Base-by-base conservation (phyloP, 1,139 yeast species). In the Hemisphaericaspora xylofermentans region DNA sequence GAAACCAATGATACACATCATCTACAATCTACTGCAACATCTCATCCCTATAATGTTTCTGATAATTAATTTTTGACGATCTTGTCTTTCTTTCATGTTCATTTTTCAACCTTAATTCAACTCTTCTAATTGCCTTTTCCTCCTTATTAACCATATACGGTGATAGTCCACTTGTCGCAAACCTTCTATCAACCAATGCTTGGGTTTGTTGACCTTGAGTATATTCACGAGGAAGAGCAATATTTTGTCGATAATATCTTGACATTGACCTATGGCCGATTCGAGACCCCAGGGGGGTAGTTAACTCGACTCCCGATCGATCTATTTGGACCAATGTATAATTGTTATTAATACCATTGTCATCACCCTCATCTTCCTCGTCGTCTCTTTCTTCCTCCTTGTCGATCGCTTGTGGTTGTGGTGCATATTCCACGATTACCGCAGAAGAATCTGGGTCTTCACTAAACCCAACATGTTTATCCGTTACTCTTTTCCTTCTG, bases 241-340 rank as follows among this genome's bases (percentile, higher is more conserved):
- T 53, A 38, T 63, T 68, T 46, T 69, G 79, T 39, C 73, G 71
- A 42, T 70, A 66, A 43, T 70, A 68, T 33, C 71, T 59, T n/a
- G 61, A 54, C 70, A 73, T 66, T 2, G 74, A 57, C 39, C 82
- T 56, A 52, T 76, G 80, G 0, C 80, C 80, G 3, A 77, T 59
- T 38, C 63, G 63, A 7, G 69, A 56, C 1, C 82, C 82, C n/a
- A 73, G 63, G 0, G 81, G 79, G 32, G 77, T 63, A 1, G 63
- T 57, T 38, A 74, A 49, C 38, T 68, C 74, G 1, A 66, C 71
- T 1, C 76, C 77, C 4, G 66, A 53, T 6, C 57, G 50, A 48
- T 71, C 75, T n/a, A 73, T 49, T 12, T 50, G 57, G 2, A 68
- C 76, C 27, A 59, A 50, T 1, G 71, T 53, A 45, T 66, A 68